Evolutionary conservation across 108 stramenopile species (phyloP), one percentile per base, ranked within the genome.

Genomic region (Skeletonema potamos): DNA sequence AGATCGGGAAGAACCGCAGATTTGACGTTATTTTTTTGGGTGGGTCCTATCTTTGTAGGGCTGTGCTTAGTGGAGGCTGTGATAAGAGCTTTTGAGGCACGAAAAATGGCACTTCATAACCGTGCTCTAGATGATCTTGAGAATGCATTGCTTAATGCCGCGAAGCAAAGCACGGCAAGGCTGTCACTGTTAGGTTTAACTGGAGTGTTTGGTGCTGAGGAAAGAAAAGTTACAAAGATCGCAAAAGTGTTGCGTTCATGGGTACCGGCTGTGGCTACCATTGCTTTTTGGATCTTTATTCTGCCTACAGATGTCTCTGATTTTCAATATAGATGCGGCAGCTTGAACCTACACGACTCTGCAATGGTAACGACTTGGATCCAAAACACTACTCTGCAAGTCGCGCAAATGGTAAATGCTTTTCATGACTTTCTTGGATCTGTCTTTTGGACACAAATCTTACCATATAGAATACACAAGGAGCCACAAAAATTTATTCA

Each of bases 41-140:
- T 84, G 10, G 71, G 81, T 36, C 64, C 68, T 11, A 27, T 72
- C 24, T 86, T 86, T 59, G 82, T 77, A 36, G 48, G 15, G 43
- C 27, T 82, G 3, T 86, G 86, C 41, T 37, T 86, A 7, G 68
- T 82, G 9, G 86, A 86, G 54, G 76, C 83, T 20, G 48, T 84
- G 15, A 66, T 81, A 12, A 55, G 83, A 51, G 77, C 86, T 24
- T 44, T 34, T 15, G 81, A 86, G 58, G 83, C 83, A 5, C 76
- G 86, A 44, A 68, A 74, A 48, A 68, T 68, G 43, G 77, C 84
- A 56, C 78, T 84, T 1, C 77, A 86, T 29, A 82, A 70, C 43
- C 69, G 76, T 33, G 86, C 83, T 12, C 76, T 86, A 30, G 83
- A 84, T 46, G 66, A 82, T 9, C 72, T 86, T 34, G 81, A 86